Evolutionary conservation across 1,139 yeast genomes (phyloP), one percentile per base, ranked within the genome.

Genomic region (Debaryomycetaceae sp.): DNA sequence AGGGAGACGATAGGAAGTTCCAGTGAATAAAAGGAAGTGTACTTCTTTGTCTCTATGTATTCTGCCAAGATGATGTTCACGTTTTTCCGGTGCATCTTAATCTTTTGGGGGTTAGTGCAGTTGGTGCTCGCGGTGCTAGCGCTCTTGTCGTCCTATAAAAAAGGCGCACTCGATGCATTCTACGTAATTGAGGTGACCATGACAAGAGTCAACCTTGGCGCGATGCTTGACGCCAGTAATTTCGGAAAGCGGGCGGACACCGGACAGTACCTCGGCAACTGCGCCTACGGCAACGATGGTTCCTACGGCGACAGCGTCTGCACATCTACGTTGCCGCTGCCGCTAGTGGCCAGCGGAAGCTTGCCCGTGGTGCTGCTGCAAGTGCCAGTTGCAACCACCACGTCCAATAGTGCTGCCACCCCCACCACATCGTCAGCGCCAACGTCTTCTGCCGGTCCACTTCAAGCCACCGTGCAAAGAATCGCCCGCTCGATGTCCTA

Each of bases 141-240:
- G 5, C 31, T 67, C 8, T 51, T 62, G n/a, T 71, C 73, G 1
- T 62, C 72, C 1, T 65, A 62, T 42, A 51, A 53, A 27, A 60
- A 62, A 31, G 16, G 16, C 11, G 12, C 11, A 15, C 27, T 15
- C 15, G n/a, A n/a, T n/a, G n/a, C n/a, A n/a, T n/a, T n/a, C n/a
- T n/a, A n/a, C n/a, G n/a, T n/a, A n/a, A 26, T 12, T 5, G 53
- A 56, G 27, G 21, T 45, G 4, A 62, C 58, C 39, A 50, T 67
- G 26, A 65, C 69, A 6, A 41, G 45, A 19, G 56, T 66, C 19
- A 66, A 65, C 37, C 44, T 48, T 66, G 16, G 44, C 58, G 45
- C 55, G 25, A 34, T 65, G n/a, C 43, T 67, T 21, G 49, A 49
- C 32, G 35, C 39, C 9, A 18, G 18, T 17, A 28, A 31, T n/a